phyloP scores from a whole-genome alignment of 805 yeast species.

The Yamadazyma akitaensis region DNA sequence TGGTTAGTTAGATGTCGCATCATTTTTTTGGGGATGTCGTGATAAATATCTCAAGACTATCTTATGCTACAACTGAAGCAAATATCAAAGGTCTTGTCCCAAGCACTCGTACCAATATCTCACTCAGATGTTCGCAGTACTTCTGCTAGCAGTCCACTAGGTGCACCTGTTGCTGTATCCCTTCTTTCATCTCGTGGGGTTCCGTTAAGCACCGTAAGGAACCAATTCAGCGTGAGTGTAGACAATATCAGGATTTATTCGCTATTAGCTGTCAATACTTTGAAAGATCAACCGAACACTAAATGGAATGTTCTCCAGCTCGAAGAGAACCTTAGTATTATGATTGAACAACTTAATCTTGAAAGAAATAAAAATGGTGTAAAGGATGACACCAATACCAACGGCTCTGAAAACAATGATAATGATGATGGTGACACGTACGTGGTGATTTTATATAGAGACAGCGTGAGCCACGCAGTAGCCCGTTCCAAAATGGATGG shows the following conservation, averaged over 20 bases:
- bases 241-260: constrained; percentile 34
- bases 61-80: constrained; percentile 40
- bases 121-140: constrained; percentile 3
- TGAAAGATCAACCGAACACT: background rate
- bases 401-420: background rate
- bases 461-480: constrained; percentile 24
- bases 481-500: constrained; percentile 38
- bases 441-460: constrained; percentile 31
- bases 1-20: background rate
- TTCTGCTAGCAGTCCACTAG: constrained; percentile 7
- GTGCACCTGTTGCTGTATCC: constrained; percentile 28
- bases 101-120: constrained; percentile 23
- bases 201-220: constrained; percentile 37
- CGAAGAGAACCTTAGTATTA: constrained; percentile 26
- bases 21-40: background rate
- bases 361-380: constrained; percentile 9
- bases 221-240: constrained; percentile 15
- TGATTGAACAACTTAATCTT: constrained; percentile 17
- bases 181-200: constrained; percentile 36
- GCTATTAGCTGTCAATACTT: constrained; percentile 31
- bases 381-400: constrained; percentile 2
- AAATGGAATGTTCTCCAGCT: constrained; percentile 16
- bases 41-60: background rate
- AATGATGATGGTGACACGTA: constrained; percentile 16
- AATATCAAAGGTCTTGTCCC: constrained; percentile 32